phyloP scores from a whole-genome alignment of 768 basidiomycete species.

The Tephrocybe sp. region DNA sequence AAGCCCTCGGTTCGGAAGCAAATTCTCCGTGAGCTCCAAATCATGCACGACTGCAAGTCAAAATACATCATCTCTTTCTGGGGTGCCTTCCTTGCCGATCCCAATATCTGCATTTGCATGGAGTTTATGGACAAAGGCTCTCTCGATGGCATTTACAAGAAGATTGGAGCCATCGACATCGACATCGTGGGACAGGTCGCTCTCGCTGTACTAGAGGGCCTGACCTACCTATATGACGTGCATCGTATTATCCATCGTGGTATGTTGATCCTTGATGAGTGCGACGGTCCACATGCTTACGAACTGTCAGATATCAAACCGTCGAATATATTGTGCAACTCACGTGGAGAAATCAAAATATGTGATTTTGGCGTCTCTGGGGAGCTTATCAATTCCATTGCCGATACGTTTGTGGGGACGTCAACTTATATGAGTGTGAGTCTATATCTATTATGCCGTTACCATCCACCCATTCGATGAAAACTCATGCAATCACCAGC shows the following conservation, averaged over 20 bases:
- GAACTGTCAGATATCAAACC: slow-evolving; percentile 89
- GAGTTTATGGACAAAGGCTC: slow-evolving; percentile 95
- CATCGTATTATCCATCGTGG: slow-evolving; percentile 99
- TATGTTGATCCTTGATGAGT: slow-evolving; percentile 33
- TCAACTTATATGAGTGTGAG: slow-evolving; percentile 99
- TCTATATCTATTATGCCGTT: slow-evolving; percentile 18
- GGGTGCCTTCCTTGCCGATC: slow-evolving; percentile 94
- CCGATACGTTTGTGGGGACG: slow-evolving; percentile 98
- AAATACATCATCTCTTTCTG: slow-evolving; percentile 95
- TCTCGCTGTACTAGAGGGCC: slow-evolving; percentile 89
- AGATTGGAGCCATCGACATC: slow-evolving; percentile 90
- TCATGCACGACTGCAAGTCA: slow-evolving; percentile 97
- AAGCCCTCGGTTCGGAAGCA: slow-evolving; percentile 97
- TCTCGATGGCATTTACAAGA: slow-evolving; percentile 94
- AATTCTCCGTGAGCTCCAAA: slow-evolving; percentile 95
- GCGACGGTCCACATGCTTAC: slow-evolving; percentile 8
- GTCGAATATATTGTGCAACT: slow-evolving; percentile 95
- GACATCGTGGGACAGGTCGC: slow-evolving; percentile 92
- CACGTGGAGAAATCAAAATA: slow-evolving; percentile 94
- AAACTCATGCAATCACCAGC: slow-evolving; percentile 44
- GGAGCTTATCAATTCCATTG: slow-evolving; percentile 97
- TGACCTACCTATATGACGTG: slow-evolving; percentile 96
- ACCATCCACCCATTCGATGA: background rate
- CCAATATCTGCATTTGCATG: slow-evolving; percentile 99
- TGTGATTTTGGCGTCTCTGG: slow-evolving; percentile 99